phyloP scores from a whole-genome alignment of 306 rosid genomes.

The Quercus agrifolia region DNA sequence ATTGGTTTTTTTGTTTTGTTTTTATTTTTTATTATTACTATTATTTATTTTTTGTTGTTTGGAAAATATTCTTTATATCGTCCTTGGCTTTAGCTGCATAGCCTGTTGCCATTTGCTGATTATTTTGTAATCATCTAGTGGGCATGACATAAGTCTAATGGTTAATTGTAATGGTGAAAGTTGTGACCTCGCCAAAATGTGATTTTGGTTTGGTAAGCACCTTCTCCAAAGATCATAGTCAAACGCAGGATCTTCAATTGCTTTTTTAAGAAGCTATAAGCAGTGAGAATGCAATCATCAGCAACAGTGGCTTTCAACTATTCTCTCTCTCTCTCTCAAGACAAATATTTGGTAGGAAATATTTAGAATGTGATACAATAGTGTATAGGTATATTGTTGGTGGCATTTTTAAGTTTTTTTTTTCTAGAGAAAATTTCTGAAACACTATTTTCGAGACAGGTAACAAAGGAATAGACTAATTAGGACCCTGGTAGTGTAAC shows the following conservation, averaged over 20 bases:
- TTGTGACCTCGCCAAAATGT: neutral
- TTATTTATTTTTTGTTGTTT: neutral
- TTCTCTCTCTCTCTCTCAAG: neutral
- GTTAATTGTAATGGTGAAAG: neutral
- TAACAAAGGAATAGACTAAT: neutral
- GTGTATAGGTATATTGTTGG: no score
- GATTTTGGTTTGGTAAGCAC: neutral
- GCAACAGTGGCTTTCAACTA: neutral
- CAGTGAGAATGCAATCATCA: neutral
- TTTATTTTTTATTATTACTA: no score
- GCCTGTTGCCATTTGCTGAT: neutral
- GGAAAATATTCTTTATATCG: neutral
- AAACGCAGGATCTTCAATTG: neutral
- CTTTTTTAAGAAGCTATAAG: neutral
- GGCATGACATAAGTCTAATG: neutral
- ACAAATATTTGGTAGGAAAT: no score
- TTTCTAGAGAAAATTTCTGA: no score
- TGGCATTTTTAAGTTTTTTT: no score
- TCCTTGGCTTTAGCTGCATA: neutral
- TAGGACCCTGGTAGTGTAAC: neutral
- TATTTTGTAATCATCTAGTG: neutral
- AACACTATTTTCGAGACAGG: neutral
- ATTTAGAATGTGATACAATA: no score
- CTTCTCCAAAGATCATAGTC: neutral
- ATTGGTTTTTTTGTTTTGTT: neutral